phyloP scores from a whole-genome alignment of 345 rosid species.

The Bruguiera parviflora region DNA sequence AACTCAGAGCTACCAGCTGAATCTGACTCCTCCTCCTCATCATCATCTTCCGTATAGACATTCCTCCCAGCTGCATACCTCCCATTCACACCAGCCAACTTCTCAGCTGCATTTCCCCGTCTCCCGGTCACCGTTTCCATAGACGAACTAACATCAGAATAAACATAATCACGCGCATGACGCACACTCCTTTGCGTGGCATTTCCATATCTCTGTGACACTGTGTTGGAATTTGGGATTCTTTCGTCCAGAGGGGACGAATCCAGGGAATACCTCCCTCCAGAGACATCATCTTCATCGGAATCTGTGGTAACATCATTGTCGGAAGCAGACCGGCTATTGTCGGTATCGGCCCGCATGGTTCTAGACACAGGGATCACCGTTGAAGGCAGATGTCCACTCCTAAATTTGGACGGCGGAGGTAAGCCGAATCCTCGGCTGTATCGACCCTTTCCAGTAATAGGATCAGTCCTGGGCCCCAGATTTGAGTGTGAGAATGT shows the following conservation, averaged over 20 bases:
- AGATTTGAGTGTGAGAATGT: conserved; percentile 33
- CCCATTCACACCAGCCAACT: conserved; percentile 30
- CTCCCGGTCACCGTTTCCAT: conserved; percentile 56
- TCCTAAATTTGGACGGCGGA: conserved; percentile 53
- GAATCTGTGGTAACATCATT: conserved; percentile 19
- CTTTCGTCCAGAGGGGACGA: conserved; percentile 24
- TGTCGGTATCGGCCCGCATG: conserved; percentile 26
- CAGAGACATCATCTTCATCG: conserved; percentile 17
- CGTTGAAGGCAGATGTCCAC: conserved; percentile 53
- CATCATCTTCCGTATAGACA: conserved; percentile 45
- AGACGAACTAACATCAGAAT: conserved; percentile 85
- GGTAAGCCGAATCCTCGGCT: conserved; percentile 47
- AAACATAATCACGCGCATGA: conserved; percentile 44
- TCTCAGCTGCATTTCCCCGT: conserved; percentile 29
- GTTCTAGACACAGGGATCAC: conserved; percentile 48
- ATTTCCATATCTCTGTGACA: conserved; percentile 4
- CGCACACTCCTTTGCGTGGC: conserved; percentile 7
- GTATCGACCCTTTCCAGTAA: conserved; percentile 28
- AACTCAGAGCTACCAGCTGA: conserved; percentile 80
- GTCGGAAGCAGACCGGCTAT: conserved; percentile 21
- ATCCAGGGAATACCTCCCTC: conserved; percentile 19
- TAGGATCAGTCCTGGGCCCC: conserved; percentile 36
- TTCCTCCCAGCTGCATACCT: conserved; percentile 36
- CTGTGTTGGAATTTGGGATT: conserved; percentile 1
- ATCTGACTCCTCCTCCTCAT: conserved; percentile 53